These are phyloP conservation scores for Omphalea diandra DNA, from an alignment of 441 rosid genomes.

Conservation along the genomic window DNA sequence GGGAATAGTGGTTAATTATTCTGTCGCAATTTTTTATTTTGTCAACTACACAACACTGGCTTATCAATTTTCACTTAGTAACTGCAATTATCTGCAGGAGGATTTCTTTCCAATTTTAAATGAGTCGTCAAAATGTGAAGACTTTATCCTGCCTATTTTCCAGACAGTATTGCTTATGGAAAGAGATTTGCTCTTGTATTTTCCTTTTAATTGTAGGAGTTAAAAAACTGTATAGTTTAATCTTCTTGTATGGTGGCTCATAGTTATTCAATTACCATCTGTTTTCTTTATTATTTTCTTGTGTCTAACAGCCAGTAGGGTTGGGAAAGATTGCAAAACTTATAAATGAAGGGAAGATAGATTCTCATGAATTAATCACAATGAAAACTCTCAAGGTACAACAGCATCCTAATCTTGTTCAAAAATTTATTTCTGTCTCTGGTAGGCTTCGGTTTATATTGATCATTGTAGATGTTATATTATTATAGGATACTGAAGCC, in stretches of 20 bases:
- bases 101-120: neutral
- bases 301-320: conserved; percentile 85
- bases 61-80: neutral
- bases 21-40: too few relatives aligned
- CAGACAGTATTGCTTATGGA: neutral
- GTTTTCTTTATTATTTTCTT: conserved; percentile 9
- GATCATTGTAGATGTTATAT: conserved; percentile 5
- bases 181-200: neutral
- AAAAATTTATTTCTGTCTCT: conserved; percentile 6
- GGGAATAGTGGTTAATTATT: neutral
- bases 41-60: neutral
- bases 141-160: neutral
- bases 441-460: conserved; percentile 6
- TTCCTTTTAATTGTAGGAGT: neutral
- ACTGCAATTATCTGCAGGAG: neutral
- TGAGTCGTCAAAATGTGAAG: neutral
- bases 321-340: conserved; percentile 86
- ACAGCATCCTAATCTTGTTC: conserved; percentile 9
- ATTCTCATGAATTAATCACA: conserved; percentile 88
- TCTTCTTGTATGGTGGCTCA: neutral
- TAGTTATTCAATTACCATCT: neutral
- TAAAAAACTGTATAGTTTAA: neutral
- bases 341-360: conserved; percentile 89
- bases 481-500: conserved; percentile 67
- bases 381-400: conserved; percentile 96